These are phyloP conservation scores for Colletotrichum godetiae DNA, from an alignment of 2,329 filamentous ascomycete species.

Conservation along the genomic window DNA sequence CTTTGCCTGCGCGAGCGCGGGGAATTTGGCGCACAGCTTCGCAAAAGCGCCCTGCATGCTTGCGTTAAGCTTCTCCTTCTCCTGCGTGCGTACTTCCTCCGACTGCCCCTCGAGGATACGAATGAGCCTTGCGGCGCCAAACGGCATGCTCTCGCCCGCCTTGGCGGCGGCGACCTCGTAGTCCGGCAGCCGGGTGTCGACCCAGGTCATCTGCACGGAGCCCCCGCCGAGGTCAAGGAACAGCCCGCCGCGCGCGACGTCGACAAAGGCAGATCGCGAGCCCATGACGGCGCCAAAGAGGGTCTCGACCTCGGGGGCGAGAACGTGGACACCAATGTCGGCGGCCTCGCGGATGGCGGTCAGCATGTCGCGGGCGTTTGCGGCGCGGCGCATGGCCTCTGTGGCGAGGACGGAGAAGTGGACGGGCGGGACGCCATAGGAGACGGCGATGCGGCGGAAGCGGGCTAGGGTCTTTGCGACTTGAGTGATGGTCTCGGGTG, in stretches of 20 bases:
- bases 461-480: conserved; percentile 75
- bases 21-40: conserved; percentile 60
- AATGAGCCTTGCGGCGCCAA: conserved; percentile 69
- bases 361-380: conserved; percentile 78
- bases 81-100: conserved; percentile 53
- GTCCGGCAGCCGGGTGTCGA: conserved; percentile 58
- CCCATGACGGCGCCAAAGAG: conserved; percentile 82
- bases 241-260: conserved; percentile 72
- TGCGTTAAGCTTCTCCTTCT: conserved; percentile 65
- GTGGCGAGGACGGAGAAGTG: conserved; percentile 86
- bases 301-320: conserved; percentile 85
- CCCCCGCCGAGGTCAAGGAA: conserved; percentile 89
- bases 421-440: conserved; percentile 72
- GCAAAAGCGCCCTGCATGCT: conserved; percentile 72
- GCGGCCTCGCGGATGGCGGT: conserved; percentile 70
- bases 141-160: conserved; percentile 68
- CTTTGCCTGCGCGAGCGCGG: conserved; percentile 55
- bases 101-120: conserved; percentile 57
- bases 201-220: conserved; percentile 74
- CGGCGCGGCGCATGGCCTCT: conserved; percentile 85
- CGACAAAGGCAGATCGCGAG: conserved; percentile 77
- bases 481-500: conserved; percentile 67
- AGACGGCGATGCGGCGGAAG: conserved; percentile 77
- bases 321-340: conserved; percentile 74
- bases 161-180: conserved; percentile 67